phyloP scores from a whole-genome alignment of 805 yeast species.

The Starmerella ratchasimensis region DNA sequence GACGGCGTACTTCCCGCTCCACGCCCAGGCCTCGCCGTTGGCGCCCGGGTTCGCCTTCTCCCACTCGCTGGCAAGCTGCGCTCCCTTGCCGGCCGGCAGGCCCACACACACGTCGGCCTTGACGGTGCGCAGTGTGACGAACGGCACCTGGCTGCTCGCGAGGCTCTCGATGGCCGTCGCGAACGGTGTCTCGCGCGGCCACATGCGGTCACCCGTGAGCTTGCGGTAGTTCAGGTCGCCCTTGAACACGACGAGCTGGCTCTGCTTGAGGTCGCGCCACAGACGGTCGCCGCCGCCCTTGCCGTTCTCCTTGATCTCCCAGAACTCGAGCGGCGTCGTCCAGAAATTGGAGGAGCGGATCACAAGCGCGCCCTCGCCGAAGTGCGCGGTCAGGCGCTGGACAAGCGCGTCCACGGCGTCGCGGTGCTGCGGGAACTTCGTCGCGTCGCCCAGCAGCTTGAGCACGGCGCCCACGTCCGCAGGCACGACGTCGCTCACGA shows the following conservation, averaged over 20 bases:
- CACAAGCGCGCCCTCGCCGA: conserved; percentile 35
- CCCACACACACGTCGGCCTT: conserved; percentile 95
- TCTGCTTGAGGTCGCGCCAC: conserved; percentile 40
- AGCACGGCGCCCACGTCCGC: conserved; percentile 56
- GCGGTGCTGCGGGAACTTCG: conserved; percentile 37
- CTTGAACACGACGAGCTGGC: conserved; percentile 68
- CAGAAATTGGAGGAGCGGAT: conserved; percentile 62
- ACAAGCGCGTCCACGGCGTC: conserved; percentile 38
- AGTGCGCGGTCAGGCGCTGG: conserved; percentile 33
- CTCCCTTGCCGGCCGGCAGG: conserved; percentile 54
- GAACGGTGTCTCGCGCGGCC: conserved; percentile 78
- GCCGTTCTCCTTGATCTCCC: conserved; percentile 47
- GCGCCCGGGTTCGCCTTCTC: conserved; percentile 41
- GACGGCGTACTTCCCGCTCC: conserved; percentile 91
- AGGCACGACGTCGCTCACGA: conserved; percentile 89
- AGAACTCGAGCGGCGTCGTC: conserved; percentile 68
- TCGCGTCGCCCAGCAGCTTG: conserved; percentile 38
- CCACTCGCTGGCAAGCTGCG: conserved; percentile 50
- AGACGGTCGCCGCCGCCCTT: conserved; percentile 45
- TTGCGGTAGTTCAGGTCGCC: conserved; percentile 96
- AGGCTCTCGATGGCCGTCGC: conserved; percentile 51
- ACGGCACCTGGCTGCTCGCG: conserved; percentile 45
- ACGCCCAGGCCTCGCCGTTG: conserved; percentile 63
- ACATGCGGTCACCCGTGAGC: conserved; percentile 75
- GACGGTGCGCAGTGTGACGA: conserved; percentile 76